Conservation (phyloP, 2,329 filamentous ascomycete species). For the Karstenula rhodostoma region DNA sequence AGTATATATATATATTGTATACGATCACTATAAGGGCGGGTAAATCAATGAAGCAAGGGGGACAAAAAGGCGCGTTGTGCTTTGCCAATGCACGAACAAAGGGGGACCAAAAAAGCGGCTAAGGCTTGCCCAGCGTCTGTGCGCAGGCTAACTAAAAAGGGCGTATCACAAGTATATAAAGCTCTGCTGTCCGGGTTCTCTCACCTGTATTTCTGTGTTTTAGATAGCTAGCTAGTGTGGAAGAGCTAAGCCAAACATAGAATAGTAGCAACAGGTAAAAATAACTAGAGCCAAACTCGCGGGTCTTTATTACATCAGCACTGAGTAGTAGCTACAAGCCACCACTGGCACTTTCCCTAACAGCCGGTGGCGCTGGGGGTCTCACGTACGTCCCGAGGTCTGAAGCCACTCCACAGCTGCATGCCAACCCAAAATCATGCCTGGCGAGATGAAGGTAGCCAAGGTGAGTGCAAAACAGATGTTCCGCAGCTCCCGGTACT, state of each 20-base stretch:
- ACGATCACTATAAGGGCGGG: no score
- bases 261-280: not conserved
- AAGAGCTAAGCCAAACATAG: not conserved
- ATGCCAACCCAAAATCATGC: not conserved
- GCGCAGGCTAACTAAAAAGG: no score
- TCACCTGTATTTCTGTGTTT: not conserved
- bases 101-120: no score
- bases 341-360: not conserved
- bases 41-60: no score
- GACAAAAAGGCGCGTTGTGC: no score
- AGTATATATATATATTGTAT: no score
- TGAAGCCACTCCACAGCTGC: not conserved
- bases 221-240: not conserved
- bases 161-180: not conserved
- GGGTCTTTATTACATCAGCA: not conserved
- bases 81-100: no score
- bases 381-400: no score
- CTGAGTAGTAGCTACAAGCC: not conserved
- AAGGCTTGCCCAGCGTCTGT: no score
- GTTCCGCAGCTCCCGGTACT: not conserved
- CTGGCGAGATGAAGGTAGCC: not conserved
- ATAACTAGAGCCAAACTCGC: not conserved
- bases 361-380: not conserved
- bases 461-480: conserved; percentile 1
- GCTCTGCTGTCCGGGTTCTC: not conserved